Base-by-base conservation (phyloP, 345 rosid genomes). In the Sonneratia alba region DNA sequence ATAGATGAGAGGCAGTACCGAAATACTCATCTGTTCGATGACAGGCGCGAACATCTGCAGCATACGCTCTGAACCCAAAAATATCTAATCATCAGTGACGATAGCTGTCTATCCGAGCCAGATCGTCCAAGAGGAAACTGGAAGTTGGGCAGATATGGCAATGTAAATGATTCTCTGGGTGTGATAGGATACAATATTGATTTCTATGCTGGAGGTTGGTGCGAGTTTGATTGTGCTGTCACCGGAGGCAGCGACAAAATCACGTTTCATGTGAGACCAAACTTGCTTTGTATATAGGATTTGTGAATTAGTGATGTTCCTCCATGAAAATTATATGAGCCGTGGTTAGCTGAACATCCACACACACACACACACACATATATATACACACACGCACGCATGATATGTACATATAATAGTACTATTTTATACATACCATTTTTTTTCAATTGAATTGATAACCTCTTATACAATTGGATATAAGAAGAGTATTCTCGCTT, bases 241-340 rank as follows among this genome's bases (percentile, higher is more conserved):
- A 72, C 77, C 72, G 71, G 76, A 80, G 75, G 77, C 77, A 69
- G 77, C 72, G 82, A 83, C 84, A 80, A 75, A 65, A 78, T 78
- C 84, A 83, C 81, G 82, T 84, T 83, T 75, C 64, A 67, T 79
- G 8, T 55, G 18, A 18, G 18, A 55, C 59, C 59, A 55, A 55
- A 55, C 59, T 55, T 18, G 5, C 59, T 18, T 22, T 55, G 24
- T 55, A 5, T 21, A 55, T 55, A 47, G 59, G 59, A 55, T 67
- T 67, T 12, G 1, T 67, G 16, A 67, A 37, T 9, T 14, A 24
- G 12, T 21, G 32, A 18, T 3, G 36, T 6, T 22, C 66, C 34
- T 62, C 36, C 32, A 62, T 47, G 36, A 36, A 3, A 62, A 11
- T 27, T 63, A 27, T 49, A 45, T n/a, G 22, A 12, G 36, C 56